phyloP scores from a whole-genome alignment of 2,329 filamentous ascomycete species.

The Alternaria hordeiaustralica region DNA sequence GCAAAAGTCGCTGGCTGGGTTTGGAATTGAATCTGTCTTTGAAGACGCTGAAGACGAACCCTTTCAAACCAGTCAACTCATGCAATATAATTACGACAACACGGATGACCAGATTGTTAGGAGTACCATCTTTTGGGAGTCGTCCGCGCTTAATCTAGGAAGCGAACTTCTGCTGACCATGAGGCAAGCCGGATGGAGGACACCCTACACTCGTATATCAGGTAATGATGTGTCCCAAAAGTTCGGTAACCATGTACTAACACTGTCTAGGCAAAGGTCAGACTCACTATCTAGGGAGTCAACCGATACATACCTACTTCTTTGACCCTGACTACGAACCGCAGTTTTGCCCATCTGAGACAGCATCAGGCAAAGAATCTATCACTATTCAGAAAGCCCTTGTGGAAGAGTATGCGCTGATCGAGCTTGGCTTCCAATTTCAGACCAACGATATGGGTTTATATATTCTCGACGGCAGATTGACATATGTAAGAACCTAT shows the following conservation, averaged over 20 bases:
- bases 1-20: not conserved
- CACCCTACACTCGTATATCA: constrained; percentile 23
- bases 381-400: constrained; percentile 3
- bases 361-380: not conserved
- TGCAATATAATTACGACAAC: not conserved
- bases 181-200: constrained; percentile 26
- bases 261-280: constrained; percentile 8
- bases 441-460: not conserved
- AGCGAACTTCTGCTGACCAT: constrained; percentile 28
- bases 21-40: not conserved
- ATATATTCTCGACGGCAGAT: not conserved
- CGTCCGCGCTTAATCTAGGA: constrained; percentile 13
- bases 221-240: constrained; percentile 2
- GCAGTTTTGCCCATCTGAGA: constrained; percentile 13
- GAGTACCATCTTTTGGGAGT: constrained; percentile 31
- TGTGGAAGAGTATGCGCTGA: constrained; percentile 2
- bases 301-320: constrained; percentile 31
- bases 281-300: constrained; percentile 27
- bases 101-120: not conserved
- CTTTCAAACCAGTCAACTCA: not conserved
- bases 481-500: not conserved
- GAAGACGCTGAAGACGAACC: not conserved
- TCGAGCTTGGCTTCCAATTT: not conserved
- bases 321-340: constrained; percentile 29
- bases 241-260: not conserved